phyloP scores from a whole-genome alignment of 2,329 filamentous ascomycete species.

The Ascochyta koolunga region DNA sequence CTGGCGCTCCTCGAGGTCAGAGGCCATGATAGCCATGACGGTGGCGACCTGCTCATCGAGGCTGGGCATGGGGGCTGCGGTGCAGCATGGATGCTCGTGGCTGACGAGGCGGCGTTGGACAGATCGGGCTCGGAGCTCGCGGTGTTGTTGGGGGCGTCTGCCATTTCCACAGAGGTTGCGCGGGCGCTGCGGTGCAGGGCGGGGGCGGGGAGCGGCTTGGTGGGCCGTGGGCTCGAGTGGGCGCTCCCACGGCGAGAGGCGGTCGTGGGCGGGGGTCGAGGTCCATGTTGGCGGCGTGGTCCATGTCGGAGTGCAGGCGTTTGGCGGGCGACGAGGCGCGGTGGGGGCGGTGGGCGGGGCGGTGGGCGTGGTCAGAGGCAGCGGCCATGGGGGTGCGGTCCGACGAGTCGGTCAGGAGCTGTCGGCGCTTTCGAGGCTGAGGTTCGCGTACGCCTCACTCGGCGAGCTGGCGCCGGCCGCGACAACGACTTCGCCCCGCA shows the following conservation, averaged over 20 bases:
- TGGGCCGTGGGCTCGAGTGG: slow-evolving; percentile 32
- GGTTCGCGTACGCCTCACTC: slow-evolving; percentile 59
- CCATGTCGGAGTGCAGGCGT: slow-evolving; percentile 61
- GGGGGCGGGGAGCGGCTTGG: slow-evolving; percentile 32
- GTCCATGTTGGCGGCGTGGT: slow-evolving; percentile 49
- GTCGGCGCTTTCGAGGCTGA: slow-evolving; percentile 56
- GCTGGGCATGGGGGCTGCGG: slow-evolving; percentile 30
- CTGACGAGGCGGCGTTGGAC: slow-evolving; percentile 30
- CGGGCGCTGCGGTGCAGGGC: slow-evolving; percentile 37
- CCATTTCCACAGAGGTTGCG: slow-evolving; percentile 54
- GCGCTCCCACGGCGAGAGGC: slow-evolving; percentile 29
- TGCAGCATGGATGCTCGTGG: slow-evolving; percentile 23
- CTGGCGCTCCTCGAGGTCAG: slow-evolving; percentile 70
- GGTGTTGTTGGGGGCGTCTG: slow-evolving; percentile 40
- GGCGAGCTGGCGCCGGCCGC: slow-evolving; percentile 53
- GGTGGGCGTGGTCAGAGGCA: background rate
- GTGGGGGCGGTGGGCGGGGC: slow-evolving; percentile 48
- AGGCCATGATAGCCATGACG: slow-evolving; percentile 67
- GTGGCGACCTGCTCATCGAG: slow-evolving; percentile 74
- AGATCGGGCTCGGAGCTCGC: slow-evolving; percentile 37
- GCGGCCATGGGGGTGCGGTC: slow-evolving; percentile 28
- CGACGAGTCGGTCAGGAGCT: slow-evolving; percentile 30
- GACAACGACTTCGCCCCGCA: slow-evolving; percentile 47
- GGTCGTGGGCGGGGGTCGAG: slow-evolving; percentile 30
- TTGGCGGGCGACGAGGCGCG: slow-evolving; percentile 62